A percentile compares a stretch with the other conserved stretches of the same genome.
Conservation (phyloP, 1,284 basidiomycete genomes). For the Ustilago curta region DNA sequence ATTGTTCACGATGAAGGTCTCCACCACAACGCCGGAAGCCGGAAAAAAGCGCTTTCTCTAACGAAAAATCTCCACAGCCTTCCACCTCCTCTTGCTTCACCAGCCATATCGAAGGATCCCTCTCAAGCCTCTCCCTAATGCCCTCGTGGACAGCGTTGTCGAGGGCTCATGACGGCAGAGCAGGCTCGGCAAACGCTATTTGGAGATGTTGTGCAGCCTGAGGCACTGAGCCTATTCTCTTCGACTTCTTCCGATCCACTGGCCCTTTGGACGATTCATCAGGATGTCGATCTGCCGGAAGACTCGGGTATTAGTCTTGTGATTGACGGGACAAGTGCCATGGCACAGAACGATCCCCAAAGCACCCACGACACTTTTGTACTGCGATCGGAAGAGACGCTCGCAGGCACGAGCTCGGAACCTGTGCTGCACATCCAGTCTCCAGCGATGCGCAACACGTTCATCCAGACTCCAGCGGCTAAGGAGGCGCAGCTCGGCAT, state of each 20-base stretch:
- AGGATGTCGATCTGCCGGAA: conserved; percentile 74
- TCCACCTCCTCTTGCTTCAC: conserved; percentile 5
- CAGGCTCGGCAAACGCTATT: conserved; percentile 67
- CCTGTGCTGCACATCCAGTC: conserved; percentile 86
- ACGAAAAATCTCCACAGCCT: neutral
- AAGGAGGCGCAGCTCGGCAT: conserved; percentile 73
- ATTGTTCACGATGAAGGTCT: neutral
- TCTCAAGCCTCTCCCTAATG: neutral
- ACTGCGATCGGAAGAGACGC: conserved; percentile 8
- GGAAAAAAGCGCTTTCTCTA: neutral
- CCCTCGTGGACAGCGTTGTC: neutral
- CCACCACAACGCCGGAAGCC: conserved; percentile 11
- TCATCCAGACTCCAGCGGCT: conserved; percentile 74
- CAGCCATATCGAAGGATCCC: neutral
- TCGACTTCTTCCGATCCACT: conserved; percentile 78
- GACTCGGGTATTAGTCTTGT: conserved; percentile 79
- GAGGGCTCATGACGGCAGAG: conserved; percentile 2
- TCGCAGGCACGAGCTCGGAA: conserved; percentile 69
- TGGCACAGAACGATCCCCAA: conserved; percentile 63
- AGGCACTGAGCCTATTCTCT: conserved; percentile 80
- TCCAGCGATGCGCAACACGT: conserved; percentile 78
- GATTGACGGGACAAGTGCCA: conserved; percentile 74
- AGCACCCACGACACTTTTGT: conserved; percentile 5
- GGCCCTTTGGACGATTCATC: conserved; percentile 74
- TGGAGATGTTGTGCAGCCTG: conserved; percentile 75